Percentiles rank a stretch among this genome's conserved stretches.
phyloP scores from a whole-genome alignment of 805 yeast genomes.

The Wickerhamiella bombiphila region DNA sequence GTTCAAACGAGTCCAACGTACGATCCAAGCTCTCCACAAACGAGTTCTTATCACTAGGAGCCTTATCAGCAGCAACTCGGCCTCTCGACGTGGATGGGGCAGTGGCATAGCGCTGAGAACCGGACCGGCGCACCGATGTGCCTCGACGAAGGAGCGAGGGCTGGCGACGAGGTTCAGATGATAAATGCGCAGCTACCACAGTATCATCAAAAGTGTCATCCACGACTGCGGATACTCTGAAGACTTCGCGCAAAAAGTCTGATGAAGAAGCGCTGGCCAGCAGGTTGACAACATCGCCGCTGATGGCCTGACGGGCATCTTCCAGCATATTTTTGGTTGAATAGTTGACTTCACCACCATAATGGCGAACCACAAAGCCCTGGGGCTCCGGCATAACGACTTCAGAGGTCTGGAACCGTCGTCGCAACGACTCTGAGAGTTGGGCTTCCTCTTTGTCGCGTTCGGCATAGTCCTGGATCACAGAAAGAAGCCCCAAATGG shows the following conservation, averaged over 20 bases:
- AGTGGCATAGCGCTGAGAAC: constrained; percentile 11
- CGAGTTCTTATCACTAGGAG: constrained; percentile 5
- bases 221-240: constrained; percentile 25
- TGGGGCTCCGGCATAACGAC: constrained; percentile 23
- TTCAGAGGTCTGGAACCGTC: constrained; percentile 22
- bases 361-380: constrained; percentile 40
- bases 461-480: constrained; percentile 27
- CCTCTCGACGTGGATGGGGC: constrained; percentile 6
- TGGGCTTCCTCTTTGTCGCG: constrained; percentile 23
- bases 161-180: constrained; percentile 28
- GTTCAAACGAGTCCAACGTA: constrained; percentile 26
- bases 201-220: constrained; percentile 23
- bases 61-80: constrained; percentile 4
- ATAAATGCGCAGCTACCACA: constrained; percentile 27
- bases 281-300: constrained; percentile 28
- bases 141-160: constrained; percentile 21
- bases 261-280: constrained; percentile 27
- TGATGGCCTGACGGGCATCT: constrained; percentile 37
- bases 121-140: constrained; percentile 11
- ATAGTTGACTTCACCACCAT: constrained; percentile 46
- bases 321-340: constrained; percentile 36
- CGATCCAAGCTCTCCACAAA: constrained; percentile 22
- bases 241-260: constrained; percentile 24
- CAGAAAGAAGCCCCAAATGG: constrained; percentile 24
- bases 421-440: constrained; percentile 21